Percentiles rank a stretch among this genome's conserved stretches.
Evolutionary conservation across 225 moss, liverwort and hornwort genomes (phyloP).

Genomic region (Ulota crispa): DNA sequence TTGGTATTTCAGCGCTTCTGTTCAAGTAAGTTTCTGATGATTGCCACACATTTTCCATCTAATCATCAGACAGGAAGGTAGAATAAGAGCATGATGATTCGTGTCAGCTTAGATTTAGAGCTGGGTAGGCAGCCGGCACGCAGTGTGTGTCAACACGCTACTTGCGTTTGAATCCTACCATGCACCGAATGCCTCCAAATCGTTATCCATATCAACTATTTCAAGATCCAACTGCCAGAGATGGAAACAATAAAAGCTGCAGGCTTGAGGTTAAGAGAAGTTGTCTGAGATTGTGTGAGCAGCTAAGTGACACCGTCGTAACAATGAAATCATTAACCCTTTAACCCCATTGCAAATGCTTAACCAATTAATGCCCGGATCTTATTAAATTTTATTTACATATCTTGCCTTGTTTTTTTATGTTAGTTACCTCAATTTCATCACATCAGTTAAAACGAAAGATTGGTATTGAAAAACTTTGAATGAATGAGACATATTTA

Average conservation of each 20-base stretch:
- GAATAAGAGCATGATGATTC: background rate
- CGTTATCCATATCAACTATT: background rate
- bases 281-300: background rate
- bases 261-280: background rate
- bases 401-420: too few relatives aligned
- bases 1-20: background rate
- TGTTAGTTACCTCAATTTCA: too few relatives aligned
- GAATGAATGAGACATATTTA: too few relatives aligned
- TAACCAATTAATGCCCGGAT: too few relatives aligned
- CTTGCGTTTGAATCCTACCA: background rate
- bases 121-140: slow-evolving; percentile 7
- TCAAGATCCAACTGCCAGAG: background rate
- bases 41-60: background rate
- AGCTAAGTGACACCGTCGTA: background rate
- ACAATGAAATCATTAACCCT: too few relatives aligned
- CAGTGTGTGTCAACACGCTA: background rate
- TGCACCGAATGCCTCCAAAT: background rate
- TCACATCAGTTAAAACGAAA: too few relatives aligned
- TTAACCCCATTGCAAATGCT: too few relatives aligned
- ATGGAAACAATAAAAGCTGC: background rate
- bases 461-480: too few relatives aligned
- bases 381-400: too few relatives aligned
- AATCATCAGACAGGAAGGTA: background rate
- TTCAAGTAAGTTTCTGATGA: background rate
- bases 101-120: background rate